These are phyloP conservation scores for Acanthamoeba royreba DNA, from an alignment of 208 protist genomes.

Conservation along the genomic window DNA sequence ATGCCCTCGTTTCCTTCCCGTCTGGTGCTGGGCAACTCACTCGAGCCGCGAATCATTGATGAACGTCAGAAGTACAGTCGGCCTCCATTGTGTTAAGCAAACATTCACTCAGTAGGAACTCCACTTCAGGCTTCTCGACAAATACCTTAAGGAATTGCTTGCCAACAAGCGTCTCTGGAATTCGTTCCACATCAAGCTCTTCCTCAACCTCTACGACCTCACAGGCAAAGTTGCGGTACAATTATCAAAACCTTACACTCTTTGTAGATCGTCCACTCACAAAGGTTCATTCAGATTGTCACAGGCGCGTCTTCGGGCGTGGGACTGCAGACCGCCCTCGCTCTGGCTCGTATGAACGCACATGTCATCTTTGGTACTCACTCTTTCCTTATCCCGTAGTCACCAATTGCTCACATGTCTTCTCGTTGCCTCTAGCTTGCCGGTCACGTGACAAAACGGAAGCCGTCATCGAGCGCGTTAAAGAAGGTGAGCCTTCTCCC, in stretches of 20 bases:
- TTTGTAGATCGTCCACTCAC: background rate
- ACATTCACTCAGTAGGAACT: background rate
- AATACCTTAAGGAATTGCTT: background rate
- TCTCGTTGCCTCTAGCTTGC: background rate
- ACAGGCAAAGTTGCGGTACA: background rate
- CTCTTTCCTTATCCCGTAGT: background rate
- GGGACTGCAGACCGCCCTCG: background rate
- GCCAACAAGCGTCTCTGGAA: background rate
- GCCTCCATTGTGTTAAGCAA: background rate
- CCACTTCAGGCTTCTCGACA: background rate
- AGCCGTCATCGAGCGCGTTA: background rate
- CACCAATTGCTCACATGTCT: background rate
- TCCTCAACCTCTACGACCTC: conserved; percentile 1
- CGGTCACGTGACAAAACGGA: background rate
- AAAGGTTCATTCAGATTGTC: background rate
- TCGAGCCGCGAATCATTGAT: background rate
- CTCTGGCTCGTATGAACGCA: background rate
- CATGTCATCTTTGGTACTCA: conserved; percentile 30
- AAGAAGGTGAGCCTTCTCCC: background rate
- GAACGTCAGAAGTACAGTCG: background rate
- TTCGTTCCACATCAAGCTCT: background rate
- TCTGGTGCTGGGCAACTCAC: background rate
- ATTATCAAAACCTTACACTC: background rate
- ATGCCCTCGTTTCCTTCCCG: background rate
- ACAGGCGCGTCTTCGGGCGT: background rate